Conservation (phyloP, 257 asterid genomes). For the Nicotiana knightiana region DNA sequence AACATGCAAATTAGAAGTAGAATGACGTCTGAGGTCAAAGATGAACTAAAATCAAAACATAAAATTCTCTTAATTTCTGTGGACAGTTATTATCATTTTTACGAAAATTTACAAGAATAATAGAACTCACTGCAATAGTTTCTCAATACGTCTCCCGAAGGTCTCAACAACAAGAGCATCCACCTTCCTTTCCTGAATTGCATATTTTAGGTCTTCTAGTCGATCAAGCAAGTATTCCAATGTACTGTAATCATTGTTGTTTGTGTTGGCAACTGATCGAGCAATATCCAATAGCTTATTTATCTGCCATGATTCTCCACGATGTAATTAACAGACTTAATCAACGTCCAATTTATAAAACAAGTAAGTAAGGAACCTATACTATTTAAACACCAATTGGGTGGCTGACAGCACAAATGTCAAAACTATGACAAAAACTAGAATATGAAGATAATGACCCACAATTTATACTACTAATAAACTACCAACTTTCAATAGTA, state of each 20-base stretch:
- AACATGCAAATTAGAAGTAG: neutral
- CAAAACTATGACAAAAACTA: neutral
- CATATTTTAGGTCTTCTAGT: constrained; percentile 79
- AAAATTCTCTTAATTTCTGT: neutral
- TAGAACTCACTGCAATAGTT: constrained; percentile 81
- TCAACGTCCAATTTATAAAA: constrained; percentile 2
- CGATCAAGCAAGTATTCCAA: constrained; percentile 74
- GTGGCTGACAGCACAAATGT: neutral
- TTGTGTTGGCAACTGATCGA: constrained; percentile 64
- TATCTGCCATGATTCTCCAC: constrained; percentile 56
- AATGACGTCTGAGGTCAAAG: constrained; percentile 6
- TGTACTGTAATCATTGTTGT: constrained; percentile 61
- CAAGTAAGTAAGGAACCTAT: neutral
- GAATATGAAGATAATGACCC: neutral
- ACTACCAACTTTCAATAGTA: neutral
- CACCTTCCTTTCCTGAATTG: constrained; percentile 85
- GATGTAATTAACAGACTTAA: constrained; percentile 18
- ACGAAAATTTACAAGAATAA: constrained; percentile 8
- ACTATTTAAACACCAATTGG: neutral
- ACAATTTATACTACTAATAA: neutral
- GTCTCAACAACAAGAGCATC: constrained; percentile 99
- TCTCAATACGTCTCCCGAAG: constrained; percentile 93
- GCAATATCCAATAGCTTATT: constrained; percentile 72
- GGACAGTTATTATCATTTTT: neutral
- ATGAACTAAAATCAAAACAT: neutral